Evolutionary conservation across 2,329 filamentous ascomycete species (phyloP).

Genomic region (Pseudogymnoascus sp.): DNA sequence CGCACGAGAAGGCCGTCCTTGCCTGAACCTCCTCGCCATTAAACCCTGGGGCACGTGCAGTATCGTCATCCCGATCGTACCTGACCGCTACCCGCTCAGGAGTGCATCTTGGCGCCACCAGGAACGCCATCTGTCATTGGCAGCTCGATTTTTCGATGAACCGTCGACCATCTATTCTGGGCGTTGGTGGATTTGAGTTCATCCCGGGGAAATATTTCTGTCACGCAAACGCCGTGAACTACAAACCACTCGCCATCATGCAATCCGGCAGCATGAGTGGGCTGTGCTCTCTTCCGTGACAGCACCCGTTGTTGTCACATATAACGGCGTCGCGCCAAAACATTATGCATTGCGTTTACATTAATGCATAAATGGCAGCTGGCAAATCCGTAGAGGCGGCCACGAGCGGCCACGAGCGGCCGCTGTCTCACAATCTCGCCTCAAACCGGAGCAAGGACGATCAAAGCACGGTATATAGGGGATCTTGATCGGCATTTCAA

Average conservation of each 20-base stretch:
- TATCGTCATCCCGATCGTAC: conserved; percentile 2
- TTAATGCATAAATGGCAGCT: not conserved
- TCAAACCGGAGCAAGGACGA: not conserved
- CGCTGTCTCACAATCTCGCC: not conserved
- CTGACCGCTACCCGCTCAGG: not conserved
- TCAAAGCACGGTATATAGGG: conserved; percentile 1
- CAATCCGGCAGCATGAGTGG: not conserved
- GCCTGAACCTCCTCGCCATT: not conserved
- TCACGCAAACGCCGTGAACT: not conserved
- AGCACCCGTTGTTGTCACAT: not conserved
- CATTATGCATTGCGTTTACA: not conserved
- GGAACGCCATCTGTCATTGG: not conserved
- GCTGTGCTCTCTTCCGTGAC: not conserved
- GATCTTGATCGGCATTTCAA: conserved; percentile 1
- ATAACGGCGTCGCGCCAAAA: not conserved
- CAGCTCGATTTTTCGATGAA: not conserved
- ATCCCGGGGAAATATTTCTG: not conserved
- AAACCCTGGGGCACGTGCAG: not conserved
- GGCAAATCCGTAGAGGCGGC: not conserved
- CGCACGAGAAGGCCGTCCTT: not conserved
- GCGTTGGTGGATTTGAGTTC: not conserved
- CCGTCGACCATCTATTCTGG: not conserved
- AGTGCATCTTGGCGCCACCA: not conserved
- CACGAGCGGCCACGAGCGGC: not conserved
- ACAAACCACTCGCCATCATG: not conserved